Base-by-base conservation (phyloP, 140 eudicot genomes). In the Senecio squalidus region DNA sequence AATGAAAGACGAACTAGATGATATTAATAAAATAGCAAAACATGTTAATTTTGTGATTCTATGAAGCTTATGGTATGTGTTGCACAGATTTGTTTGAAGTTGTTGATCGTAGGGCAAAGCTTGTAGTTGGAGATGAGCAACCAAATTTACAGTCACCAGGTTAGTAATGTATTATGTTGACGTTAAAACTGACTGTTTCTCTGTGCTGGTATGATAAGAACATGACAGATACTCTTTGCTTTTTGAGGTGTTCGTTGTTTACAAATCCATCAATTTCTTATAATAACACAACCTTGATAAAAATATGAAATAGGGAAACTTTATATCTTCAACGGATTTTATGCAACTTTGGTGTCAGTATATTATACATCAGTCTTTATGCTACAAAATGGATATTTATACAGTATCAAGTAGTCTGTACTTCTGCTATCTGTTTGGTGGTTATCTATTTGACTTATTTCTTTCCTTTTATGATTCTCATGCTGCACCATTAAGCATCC, bases 91-190 rank as follows among this genome's bases (percentile, higher is more conserved):
- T 93, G 75, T 93, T 93, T 75, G 99, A 93, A 75, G 99, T 84
- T 57, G 99, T 93, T 23, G 99, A 93, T 73, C 84, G 95, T 44
- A 88, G 90, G 77, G 99, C 94, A 38, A 93, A 93, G 80, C 95
- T 84, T 69, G 99, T 72, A 49, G 99, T 80, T 58, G 94, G 93
- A 29, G 99, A 93, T 30, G 99, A 93, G 54, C 82, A 71, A 69
- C 69, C 80, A 45, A 76, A 70, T 66, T 47, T 57, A 55, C 77
- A 66, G 58, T 21, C 70, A 55, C 59, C 88, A 75, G 99, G 99
- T 93, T 82, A 68, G 58, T 14, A 36, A 38, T 38, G 15, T 38
- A 38, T 55, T 45, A 34, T 69, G 55, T 68, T 68, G 10, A 28
- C 58, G 36, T 48, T 4, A 68, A 51, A 68, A 41, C 18, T 1